phyloP scores from a whole-genome alignment of 129 eudicot species.

The Flaveria bidentis region DNA sequence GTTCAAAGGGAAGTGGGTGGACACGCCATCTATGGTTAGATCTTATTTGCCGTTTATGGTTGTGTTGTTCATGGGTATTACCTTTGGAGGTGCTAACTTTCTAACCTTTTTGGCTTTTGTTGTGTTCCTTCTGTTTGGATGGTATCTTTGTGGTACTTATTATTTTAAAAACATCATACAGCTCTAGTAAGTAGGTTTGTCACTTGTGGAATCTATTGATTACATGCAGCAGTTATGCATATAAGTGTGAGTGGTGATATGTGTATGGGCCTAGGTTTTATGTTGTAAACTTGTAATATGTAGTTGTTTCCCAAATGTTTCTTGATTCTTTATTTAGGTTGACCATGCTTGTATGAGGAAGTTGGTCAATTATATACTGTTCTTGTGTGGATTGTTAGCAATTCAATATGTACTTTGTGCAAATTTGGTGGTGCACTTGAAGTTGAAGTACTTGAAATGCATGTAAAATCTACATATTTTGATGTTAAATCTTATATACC shows the following conservation, averaged over 20 bases:
- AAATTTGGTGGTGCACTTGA: constrained; percentile 14
- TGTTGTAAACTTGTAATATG: constrained; percentile 30
- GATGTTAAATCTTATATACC: not conserved
- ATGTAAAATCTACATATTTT: constrained; percentile 11
- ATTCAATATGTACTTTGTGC: constrained; percentile 26
- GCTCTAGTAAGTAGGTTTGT: not conserved
- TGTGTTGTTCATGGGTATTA: constrained; percentile 52
- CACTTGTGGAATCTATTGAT: not conserved
- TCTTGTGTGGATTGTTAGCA: not conserved
- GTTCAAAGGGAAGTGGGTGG: constrained; percentile 74
- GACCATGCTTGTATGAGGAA: constrained; percentile 18
- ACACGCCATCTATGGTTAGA: constrained; percentile 47
- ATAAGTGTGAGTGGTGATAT: not conserved
- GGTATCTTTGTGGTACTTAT: constrained; percentile 22
- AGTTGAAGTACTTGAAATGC: constrained; percentile 11
- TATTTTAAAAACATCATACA: constrained; percentile 12
- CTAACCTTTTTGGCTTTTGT: constrained; percentile 60
- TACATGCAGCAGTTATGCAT: constrained; percentile 1
- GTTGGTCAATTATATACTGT: not conserved
- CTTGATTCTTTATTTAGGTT: constrained; percentile 16
- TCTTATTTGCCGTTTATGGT: constrained; percentile 63
- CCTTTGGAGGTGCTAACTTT: constrained; percentile 71
- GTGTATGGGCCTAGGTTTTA: constrained; percentile 13
- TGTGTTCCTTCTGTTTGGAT: constrained; percentile 13
- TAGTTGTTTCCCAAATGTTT: constrained; percentile 20